Base-by-base conservation (phyloP, 2,329 filamentous ascomycete species). In the Cryphonectria radicalis region DNA sequence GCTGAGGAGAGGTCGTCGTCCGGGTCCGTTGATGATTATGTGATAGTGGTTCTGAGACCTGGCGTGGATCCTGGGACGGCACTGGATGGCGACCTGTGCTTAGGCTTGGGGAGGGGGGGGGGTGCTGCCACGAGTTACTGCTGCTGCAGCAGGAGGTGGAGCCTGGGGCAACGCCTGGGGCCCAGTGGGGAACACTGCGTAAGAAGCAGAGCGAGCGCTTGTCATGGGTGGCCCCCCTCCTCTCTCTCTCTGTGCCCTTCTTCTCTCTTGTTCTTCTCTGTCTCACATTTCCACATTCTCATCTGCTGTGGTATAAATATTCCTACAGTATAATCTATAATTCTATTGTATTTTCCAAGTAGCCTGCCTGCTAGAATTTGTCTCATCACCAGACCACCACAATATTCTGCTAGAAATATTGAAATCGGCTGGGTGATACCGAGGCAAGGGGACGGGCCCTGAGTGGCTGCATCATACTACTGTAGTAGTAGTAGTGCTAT, bases 21-120 rank as follows among this genome's bases (percentile, higher is more conserved):
- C n/a, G 62, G 62, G n/a, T 64, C 43, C 62, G 62, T 17, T 64
- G 59, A 64, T 43, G 62, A 46, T 46, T 46, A 46, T 17, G 62
- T 64, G 40, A 32, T 64, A 35, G 35, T 32, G 59, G 13, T 19
- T 22, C 22, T 14, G 28, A 17, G 40, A 28, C 40, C 40, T 32
- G 55, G 40, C 37, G 17, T 64, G 62, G 62, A 64, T 43, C 40
- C 62, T 28, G 22, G n/a, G 19, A 50, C 22, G 59, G 59, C 28
- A 19, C 35, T 37, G 59, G 59, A 35, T 28, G 28, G 22, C 22
- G 22, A 50, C 46, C 59, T 40, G 59, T 62, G 28, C n/a, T 11
- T 32, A 22, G 6, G 28, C 25, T 35, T 28, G 2, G 32, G 32
- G 2, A 3, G 32, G 4, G 32, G 32, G 32, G 32, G 32, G 46